Evolutionary conservation across 768 basidiomycete genomes (phyloP).

Genomic region (Dioszegia crocea): DNA sequence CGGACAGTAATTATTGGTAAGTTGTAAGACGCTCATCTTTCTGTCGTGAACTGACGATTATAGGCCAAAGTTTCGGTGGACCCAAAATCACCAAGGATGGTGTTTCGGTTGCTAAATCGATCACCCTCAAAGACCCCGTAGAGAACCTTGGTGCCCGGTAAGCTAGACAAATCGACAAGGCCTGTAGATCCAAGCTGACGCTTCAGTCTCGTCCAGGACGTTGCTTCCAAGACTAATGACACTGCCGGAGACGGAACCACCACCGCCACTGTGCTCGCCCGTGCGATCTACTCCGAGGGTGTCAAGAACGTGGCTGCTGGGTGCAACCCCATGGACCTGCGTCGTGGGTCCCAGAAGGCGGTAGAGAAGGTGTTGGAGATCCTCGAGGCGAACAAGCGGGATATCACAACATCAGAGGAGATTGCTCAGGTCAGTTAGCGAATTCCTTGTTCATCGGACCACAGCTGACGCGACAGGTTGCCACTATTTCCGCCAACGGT

Average conservation of each 20-base stretch:
- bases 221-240: constrained; percentile 95
- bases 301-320: constrained; percentile 99
- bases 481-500: constrained; percentile 78
- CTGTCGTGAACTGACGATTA: constrained; percentile 14
- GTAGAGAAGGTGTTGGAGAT: constrained; percentile 92
- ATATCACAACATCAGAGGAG: constrained; percentile 93
- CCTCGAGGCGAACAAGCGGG: constrained; percentile 80
- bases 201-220: constrained; percentile 81
- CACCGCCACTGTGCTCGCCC: constrained; percentile 92
- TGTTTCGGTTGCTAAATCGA: constrained; percentile 95
- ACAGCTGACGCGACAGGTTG: constrained; percentile 56
- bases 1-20: constrained; percentile 97
- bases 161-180: constrained; percentile 38
- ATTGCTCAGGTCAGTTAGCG: constrained; percentile 66
- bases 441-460: background rate
- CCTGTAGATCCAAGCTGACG: background rate
- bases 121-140: constrained; percentile 93
- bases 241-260: constrained; percentile 96
- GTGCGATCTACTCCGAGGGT: constrained; percentile 96
- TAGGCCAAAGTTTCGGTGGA: constrained; percentile 52
- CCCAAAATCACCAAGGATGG: constrained; percentile 96
- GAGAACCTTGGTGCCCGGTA: constrained; percentile 98
- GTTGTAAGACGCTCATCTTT: constrained; percentile 15
- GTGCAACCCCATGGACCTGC: constrained; percentile 99
- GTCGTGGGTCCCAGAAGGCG: constrained; percentile 93